These are phyloP conservation scores for Orobanche coerulescens DNA, from an alignment of 257 asterid species.

Conservation along the genomic window DNA sequence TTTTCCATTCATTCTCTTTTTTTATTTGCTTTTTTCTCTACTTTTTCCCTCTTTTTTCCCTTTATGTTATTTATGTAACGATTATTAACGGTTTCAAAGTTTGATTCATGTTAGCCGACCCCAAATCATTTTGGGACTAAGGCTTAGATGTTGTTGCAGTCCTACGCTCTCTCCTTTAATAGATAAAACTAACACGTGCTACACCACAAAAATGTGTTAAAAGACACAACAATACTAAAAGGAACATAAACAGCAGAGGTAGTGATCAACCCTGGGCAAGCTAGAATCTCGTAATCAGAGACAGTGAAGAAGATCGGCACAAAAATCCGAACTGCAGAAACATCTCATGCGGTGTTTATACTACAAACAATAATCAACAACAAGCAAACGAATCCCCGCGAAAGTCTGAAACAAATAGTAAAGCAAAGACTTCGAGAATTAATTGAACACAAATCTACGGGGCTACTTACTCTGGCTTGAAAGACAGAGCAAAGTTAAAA, in stretches of 20 bases:
- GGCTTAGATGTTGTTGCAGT: no score
- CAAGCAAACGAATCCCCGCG: neutral
- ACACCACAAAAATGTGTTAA: neutral
- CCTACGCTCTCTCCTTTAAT: neutral
- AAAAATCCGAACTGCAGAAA: neutral
- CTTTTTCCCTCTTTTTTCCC: no score
- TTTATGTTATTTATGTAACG: no score
- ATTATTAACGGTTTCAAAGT: no score
- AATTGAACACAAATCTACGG: conserved; percentile 5
- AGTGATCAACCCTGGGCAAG: neutral
- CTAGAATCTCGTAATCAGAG: neutral
- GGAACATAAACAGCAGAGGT: neutral
- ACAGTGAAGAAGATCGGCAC: neutral
- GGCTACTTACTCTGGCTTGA: neutral
- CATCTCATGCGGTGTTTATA: neutral
- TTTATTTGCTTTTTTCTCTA: no score
- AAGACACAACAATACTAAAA: neutral
- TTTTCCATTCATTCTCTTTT: no score
- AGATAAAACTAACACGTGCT: no score
- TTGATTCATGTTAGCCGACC: no score
- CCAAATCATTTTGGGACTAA: no score
- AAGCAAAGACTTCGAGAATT: neutral
- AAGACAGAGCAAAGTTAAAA: neutral
- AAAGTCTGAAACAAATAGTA: neutral
- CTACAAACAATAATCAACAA: conserved; percentile 9